Evolutionary conservation across 2,329 filamentous ascomycete species (phyloP).

Genomic region (Stagonosporopsis rhizophila): DNA sequence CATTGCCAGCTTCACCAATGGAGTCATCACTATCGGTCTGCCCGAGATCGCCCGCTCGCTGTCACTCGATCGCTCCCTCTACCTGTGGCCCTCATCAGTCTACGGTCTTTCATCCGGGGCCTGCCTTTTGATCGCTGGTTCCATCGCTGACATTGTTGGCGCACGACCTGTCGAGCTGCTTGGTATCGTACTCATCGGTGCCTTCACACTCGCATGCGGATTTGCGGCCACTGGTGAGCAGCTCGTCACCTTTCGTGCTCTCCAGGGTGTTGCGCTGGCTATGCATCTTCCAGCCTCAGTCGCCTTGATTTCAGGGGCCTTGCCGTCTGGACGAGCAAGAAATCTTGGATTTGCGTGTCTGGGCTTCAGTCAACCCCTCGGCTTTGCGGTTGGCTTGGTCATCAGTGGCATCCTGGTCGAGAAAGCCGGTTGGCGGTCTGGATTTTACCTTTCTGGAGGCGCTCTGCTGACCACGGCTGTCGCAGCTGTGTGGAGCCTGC

Average conservation of each 20-base stretch:
- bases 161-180: constrained; percentile 53
- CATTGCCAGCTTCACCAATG: constrained; percentile 44
- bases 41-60: constrained; percentile 50
- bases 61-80: constrained; percentile 38
- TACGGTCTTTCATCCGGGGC: constrained; percentile 55
- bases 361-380: constrained; percentile 57
- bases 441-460: constrained; percentile 52
- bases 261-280: constrained; percentile 57
- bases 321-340: constrained; percentile 33
- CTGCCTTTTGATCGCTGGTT: constrained; percentile 58
- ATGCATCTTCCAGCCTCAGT: constrained; percentile 58
- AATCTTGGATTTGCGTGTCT: constrained; percentile 50
- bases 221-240: constrained; percentile 55
- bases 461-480: constrained; percentile 46
- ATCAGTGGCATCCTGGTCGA: constrained; percentile 59
- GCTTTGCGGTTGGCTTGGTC: constrained; percentile 60
- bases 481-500: constrained; percentile 39
- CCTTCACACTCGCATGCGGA: constrained; percentile 56
- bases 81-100: constrained; percentile 45
- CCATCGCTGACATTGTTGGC: constrained; percentile 60
- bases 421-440: constrained; percentile 57
- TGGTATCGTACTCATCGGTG: constrained; percentile 52
- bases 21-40: constrained; percentile 53
- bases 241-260: constrained; percentile 53
- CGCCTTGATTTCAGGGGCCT: constrained; percentile 50